A percentile compares a stretch with the other conserved stretches of the same genome.
These are phyloP conservation scores for Beauveria sp. DNA, from an alignment of 2,329 filamentous ascomycete species.

Conservation along the genomic window DNA sequence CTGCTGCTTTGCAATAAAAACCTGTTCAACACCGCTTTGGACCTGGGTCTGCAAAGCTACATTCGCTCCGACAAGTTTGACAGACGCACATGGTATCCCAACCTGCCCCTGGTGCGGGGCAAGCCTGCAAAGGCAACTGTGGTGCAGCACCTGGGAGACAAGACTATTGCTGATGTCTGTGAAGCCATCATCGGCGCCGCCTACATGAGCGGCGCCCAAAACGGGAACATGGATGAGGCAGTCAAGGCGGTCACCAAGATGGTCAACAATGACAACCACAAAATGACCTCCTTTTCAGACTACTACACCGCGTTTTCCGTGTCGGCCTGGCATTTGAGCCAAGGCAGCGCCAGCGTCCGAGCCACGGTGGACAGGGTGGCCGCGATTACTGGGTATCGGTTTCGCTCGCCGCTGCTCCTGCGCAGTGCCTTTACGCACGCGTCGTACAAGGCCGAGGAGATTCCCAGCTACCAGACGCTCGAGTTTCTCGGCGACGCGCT, in stretches of 20 bases:
- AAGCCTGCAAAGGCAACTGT: conserved; percentile 45
- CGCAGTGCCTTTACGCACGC: conserved; percentile 84
- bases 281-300: conserved; percentile 60
- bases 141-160: conserved; percentile 69
- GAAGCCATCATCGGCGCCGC: conserved; percentile 91
- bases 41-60: conserved; percentile 60
- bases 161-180: conserved; percentile 88
- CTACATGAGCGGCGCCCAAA: conserved; percentile 40
- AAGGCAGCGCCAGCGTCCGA: conserved; percentile 53
- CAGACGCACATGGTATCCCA: conserved; percentile 81
- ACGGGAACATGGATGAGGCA: conserved; percentile 46
- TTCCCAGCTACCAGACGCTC: conserved; percentile 83
- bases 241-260: conserved; percentile 60
- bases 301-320: conserved; percentile 63
- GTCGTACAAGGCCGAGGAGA: conserved; percentile 71
- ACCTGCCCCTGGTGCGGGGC: conserved; percentile 65
- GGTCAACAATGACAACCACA: conserved; percentile 62
- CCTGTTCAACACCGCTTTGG: conserved; percentile 67
- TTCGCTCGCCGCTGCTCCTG: conserved; percentile 67
- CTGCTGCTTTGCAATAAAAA: conserved; percentile 85
- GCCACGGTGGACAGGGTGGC: conserved; percentile 61
- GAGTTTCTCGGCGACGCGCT: conserved; percentile 90
- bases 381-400: conserved; percentile 50
- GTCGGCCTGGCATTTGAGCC: conserved; percentile 59
- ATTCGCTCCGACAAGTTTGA: conserved; percentile 80